Base-by-base conservation (phyloP, 306 rosid species). In the Rubus parviflorus region DNA sequence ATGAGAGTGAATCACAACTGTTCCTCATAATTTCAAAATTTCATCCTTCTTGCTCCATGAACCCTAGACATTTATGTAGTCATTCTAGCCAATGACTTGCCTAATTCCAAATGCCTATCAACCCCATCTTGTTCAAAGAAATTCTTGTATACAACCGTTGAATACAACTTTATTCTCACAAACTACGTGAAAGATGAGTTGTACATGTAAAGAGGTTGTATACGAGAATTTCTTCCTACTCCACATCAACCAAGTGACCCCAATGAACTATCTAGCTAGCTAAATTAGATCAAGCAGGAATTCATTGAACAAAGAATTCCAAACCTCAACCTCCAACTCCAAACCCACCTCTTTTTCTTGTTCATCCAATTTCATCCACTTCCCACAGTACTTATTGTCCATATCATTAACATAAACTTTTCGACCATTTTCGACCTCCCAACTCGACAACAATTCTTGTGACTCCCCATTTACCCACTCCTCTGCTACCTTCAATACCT, bases 391-490 rank as follows among this genome's bases (percentile, higher is more conserved):
- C 65, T 54, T 84, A 1, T 92, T 84, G 3, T 90, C 97, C 92
- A 89, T 89, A 41, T 92, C 97, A 35, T 15, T 82, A 57, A 85
- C 46, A 75, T 81, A 88, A 3, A 75, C 65, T 10, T 41, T 14
- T 74, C 91, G 80, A 8, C 81, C 80, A 0, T 82, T 35, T 67
- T 83, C 70, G 70, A 83, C 85, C 77, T 89, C 97, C 97, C 96
- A 89, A 16, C 91, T 89, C 90, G 78, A 60, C 41, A 72, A 75
- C 70, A 51, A 2, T 37, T 79, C 91, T 62, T 65, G 70, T 8
- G 65, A 67, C n/a, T 81, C 30, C 46, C 91, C 97, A 7, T 16
- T 7, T 15, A 88, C 40, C 96, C 97, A 92, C 75, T 89, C 89
- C 74, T 81, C 86, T 0, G 85, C 86, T 46, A 68, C 75, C 66